These are phyloP conservation scores for Gorgonomyces haynaldii DNA, from an alignment of 192 early-diverging fungal species.

Conservation along the genomic window DNA sequence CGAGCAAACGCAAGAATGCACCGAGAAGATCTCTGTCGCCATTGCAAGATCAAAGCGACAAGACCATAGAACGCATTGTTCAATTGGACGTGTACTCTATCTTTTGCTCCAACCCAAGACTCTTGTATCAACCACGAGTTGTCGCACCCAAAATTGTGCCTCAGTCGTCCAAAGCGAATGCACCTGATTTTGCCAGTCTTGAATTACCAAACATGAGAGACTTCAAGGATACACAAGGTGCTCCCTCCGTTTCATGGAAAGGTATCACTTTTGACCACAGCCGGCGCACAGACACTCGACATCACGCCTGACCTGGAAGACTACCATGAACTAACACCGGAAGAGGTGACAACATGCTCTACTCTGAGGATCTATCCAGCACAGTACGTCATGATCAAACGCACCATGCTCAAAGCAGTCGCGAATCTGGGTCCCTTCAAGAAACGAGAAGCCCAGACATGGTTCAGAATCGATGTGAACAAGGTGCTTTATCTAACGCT, in stretches of 20 bases:
- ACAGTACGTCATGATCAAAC: conserved; percentile 77
- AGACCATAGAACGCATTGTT: neutral
- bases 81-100: neutral
- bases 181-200: neutral
- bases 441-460: conserved; percentile 84
- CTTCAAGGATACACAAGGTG: conserved; percentile 2
- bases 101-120: neutral
- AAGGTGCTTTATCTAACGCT: conserved; percentile 32
- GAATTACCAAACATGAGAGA: conserved; percentile 1
- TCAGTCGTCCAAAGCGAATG: neutral
- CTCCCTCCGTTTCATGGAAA: conserved; percentile 8
- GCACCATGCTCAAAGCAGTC: conserved; percentile 57
- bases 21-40: neutral
- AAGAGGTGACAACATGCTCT: conserved; percentile 63
- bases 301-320: conserved; percentile 13
- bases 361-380: conserved; percentile 71
- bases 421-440: conserved; percentile 50
- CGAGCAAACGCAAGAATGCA: no score
- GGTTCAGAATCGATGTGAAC: conserved; percentile 89
- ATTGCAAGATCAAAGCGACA: neutral
- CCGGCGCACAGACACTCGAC: conserved; percentile 10
- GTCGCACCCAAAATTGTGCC: conserved; percentile 4
- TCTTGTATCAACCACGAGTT: neutral
- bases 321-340: conserved; percentile 41
- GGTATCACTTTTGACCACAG: conserved; percentile 1